Base-by-base conservation (phyloP, 345 rosid species). In the Moricandia moricandioides region DNA sequence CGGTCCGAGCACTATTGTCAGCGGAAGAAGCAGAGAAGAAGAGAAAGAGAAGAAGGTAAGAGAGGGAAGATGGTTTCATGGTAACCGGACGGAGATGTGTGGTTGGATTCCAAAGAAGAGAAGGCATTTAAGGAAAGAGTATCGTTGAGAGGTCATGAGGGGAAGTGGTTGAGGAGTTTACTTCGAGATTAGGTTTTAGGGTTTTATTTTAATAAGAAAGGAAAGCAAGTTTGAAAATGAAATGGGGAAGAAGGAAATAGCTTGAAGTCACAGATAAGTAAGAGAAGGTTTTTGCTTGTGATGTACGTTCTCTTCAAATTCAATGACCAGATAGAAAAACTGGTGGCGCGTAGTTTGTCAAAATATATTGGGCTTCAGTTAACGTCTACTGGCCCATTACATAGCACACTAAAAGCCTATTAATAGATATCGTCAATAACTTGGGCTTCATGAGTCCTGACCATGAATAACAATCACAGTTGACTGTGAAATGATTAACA, bases 61-160 rank as follows among this genome's bases (percentile, higher is more conserved):
- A 29, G 81, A 76, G 73, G 86, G 72, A 84, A 66, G 69, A 18
- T 8, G 62, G 80, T 21, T 13, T 39, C 84, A 43, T 64, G 93
- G 87, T 90, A 68, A 68, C 43, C 72, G 14, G 67, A 43, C 5
- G 34, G 70, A 76, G 84, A 67, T 16, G 76, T 80, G 84, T 67
- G 71, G 60, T 61, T 75, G 71, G 57, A n/a, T 81, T 47, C 51
- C 33, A 27, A 51, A 16, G 70, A 74, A 74, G 71, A 37, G 51
- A 21, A 74, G 78, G 82, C 57, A 75, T 84, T 72, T 84, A 81
- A 78, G 82, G 82, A 45, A 71, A 78, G 61, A 39, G 66, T 69
- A 56, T 79, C 72, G 98, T 81, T 92, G 90, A 75, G 84, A 85
- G 54, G 95, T 92, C 98, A 86, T 80, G 57, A 69, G 75, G 8